A percentile compares a stretch with the other conserved stretches of the same genome.
These are phyloP conservation scores for Mycena venus DNA, from an alignment of 768 basidiomycete species.

Conservation along the genomic window DNA sequence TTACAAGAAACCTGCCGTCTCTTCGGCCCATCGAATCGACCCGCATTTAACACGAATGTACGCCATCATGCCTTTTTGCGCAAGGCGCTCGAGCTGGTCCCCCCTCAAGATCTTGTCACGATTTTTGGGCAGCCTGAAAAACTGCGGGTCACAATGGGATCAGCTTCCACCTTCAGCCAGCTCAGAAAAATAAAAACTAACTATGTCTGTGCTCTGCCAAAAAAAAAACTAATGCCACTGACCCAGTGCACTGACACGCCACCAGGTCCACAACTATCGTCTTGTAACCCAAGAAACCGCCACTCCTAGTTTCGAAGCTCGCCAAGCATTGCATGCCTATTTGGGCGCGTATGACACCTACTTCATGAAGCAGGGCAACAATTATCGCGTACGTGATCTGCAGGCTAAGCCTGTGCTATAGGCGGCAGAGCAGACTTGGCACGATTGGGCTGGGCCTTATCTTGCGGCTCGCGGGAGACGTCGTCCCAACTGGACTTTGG, in stretches of 20 bases:
- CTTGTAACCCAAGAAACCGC: too few species aligned
- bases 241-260: not conserved
- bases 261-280: too few species aligned
- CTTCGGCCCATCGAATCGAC: not conserved
- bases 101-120: not conserved
- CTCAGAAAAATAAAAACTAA: not conserved
- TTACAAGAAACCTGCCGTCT: too few species aligned
- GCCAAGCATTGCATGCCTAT: not conserved
- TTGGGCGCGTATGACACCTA: not conserved
- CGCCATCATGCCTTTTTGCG: slow-evolving; percentile 1
- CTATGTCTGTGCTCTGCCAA: not conserved
- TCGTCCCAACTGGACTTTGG: too few species aligned
- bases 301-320: too few species aligned
- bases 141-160: too few species aligned
- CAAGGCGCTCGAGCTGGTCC: not conserved
- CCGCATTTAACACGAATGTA: not conserved
- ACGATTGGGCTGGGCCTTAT: too few species aligned
- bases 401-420: too few species aligned
- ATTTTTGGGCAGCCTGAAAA: not conserved
- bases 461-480: too few species aligned
- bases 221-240: not conserved
- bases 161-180: not conserved
- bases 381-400: too few species aligned
- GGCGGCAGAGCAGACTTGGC: too few species aligned
- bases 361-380: too few species aligned